Conservation (phyloP, 2,329 filamentous ascomycete genomes). For the Zasmidium cellare region DNA sequence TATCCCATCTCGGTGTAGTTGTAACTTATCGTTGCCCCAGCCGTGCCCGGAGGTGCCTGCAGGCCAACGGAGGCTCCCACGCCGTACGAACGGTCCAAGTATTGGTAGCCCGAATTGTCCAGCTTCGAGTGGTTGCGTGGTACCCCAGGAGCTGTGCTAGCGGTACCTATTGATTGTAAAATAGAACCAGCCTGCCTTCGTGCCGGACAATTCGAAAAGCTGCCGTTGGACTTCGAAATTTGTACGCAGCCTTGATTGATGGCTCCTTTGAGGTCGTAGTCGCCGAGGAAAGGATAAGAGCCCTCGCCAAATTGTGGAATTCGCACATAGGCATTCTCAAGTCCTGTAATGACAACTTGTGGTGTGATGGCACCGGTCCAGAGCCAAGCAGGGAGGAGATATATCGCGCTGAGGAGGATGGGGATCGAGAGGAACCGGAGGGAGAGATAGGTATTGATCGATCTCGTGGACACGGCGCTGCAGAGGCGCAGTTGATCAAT, state of each 20-base stretch:
- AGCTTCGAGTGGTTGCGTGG: slow-evolving; percentile 1
- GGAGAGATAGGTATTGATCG: background rate
- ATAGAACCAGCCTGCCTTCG: background rate
- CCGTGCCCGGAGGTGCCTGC: background rate
- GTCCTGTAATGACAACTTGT: background rate
- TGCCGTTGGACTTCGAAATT: background rate
- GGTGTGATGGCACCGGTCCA: slow-evolving; percentile 8
- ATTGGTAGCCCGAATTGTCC: slow-evolving; percentile 1
- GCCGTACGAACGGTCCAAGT: slow-evolving; percentile 1
- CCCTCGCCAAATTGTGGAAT: background rate
- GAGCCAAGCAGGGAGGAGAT: background rate
- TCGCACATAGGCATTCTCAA: background rate
- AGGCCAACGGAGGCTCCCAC: slow-evolving; percentile 1
- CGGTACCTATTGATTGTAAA: background rate
- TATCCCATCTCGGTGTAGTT: slow-evolving; percentile 1
- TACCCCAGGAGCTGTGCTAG: background rate
- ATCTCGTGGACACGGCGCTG: background rate
- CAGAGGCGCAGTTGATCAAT: background rate
- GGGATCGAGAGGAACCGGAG: background rate
- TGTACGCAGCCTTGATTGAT: background rate
- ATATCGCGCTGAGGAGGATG: background rate
- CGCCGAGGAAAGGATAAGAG: background rate
- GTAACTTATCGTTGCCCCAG: background rate
- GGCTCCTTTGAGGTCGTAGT: background rate
- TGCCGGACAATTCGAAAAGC: slow-evolving; percentile 1